A percentile compares a stretch with the other conserved stretches of the same genome.
Conservation (phyloP, 441 rosid genomes). For the Euphorbia schlechtendalii region DNA sequence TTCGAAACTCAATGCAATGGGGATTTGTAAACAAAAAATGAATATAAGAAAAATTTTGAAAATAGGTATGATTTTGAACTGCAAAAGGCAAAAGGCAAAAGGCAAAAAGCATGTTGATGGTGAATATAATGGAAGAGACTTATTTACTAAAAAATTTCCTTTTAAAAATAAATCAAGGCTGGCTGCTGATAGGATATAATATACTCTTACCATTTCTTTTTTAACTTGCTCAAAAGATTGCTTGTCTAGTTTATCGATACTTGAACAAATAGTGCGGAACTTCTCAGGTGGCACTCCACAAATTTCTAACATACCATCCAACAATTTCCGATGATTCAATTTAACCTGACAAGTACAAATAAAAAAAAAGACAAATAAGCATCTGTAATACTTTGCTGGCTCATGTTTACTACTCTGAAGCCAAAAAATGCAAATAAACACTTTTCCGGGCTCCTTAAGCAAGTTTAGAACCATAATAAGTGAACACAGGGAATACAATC, state of each 20-base stretch:
- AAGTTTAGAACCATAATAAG: slow-evolving; percentile 1
- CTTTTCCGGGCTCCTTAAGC: slow-evolving; percentile 1
- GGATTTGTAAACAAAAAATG: neutral
- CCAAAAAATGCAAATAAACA: neutral
- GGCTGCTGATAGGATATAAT: neutral
- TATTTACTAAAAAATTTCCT: too few species aligned
- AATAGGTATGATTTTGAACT: neutral
- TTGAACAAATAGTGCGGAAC: slow-evolving; percentile 53
- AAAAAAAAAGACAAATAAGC: neutral
- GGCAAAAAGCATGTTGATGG: neutral
- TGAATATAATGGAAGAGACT: too few species aligned
- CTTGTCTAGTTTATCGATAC: slow-evolving; percentile 57
- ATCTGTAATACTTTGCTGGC: neutral
- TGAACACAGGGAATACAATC: neutral
- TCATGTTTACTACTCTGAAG: neutral
- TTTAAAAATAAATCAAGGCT: neutral
- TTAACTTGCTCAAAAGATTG: slow-evolving; percentile 67
- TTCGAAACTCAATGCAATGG: neutral
- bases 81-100: neutral
- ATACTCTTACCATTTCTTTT: slow-evolving; percentile 67
- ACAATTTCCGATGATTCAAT: slow-evolving; percentile 77
- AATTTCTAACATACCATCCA: slow-evolving; percentile 66
- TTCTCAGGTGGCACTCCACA: slow-evolving; percentile 60
- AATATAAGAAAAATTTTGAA: neutral
- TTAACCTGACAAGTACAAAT: slow-evolving; percentile 47